Evolutionary conservation across 768 basidiomycete genomes (phyloP), one percentile per base, ranked within the genome.

Genomic region (Boletus fagicola): DNA sequence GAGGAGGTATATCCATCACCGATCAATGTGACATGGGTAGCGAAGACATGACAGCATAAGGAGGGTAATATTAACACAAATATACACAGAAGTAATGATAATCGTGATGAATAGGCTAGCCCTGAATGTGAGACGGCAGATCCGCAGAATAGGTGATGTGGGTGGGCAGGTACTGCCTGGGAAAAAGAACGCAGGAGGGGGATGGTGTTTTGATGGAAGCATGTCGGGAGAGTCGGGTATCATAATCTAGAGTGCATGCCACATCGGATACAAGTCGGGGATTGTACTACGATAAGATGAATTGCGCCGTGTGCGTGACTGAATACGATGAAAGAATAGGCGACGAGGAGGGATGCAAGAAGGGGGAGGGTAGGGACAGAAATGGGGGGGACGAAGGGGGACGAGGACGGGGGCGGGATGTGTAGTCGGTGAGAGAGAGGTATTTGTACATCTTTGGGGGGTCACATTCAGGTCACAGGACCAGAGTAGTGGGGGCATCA

Each of bases 391-490:
- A 22, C 13, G 0, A 26, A 9, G 30, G 6, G 26, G 28, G 50
- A 10, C 6, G 35, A n/a, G 38, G 28, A 12, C 8, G 44, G 7
- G 43, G 15, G 20, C 1, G 6, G 20, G 42, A 3, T 10, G 30
- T 24, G 1, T 28, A 42, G 54, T 33, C 42, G 15, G 38, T 10
- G 58, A 43, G 58, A 36, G 46, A 9, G 26, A 43, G 39, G 54
- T 63, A 61, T 69, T 62, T 66, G 67, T 69, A 69, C 65, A 62
- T 74, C 67, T 74, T 74, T 72, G 71, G 58, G 57, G 36, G 54
- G 68, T 65, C 65, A 69, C 65, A 56, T 53, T 36, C 54, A 50
- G 54, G 72, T 73, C 70, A 71, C 70, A 73, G 69, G 70, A 73
- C 66, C 64, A 49, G 36, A 24, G 49, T 22, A 50, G 42, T 35